phyloP scores from a whole-genome alignment of 441 rosid genomes.

The Jatropha podagrica region DNA sequence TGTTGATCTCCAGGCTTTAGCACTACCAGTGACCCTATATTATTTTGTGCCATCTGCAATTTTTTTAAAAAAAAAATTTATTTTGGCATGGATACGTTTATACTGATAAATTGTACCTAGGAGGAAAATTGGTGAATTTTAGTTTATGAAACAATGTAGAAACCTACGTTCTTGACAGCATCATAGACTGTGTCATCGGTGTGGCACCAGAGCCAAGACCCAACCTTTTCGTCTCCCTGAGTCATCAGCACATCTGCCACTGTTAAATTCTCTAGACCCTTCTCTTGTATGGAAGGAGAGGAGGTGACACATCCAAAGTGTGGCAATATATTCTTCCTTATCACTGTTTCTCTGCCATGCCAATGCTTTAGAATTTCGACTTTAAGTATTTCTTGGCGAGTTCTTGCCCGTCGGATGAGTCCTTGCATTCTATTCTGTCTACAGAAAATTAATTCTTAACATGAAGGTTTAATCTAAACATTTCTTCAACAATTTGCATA shows the following conservation, averaged over 20 bases:
- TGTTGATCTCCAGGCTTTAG: slow-evolving; percentile 70
- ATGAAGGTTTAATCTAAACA: background rate
- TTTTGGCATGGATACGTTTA: background rate
- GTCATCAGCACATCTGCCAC: slow-evolving; percentile 62
- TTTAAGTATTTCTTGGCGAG: slow-evolving; percentile 39
- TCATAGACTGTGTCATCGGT: slow-evolving; percentile 60
- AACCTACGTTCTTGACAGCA: slow-evolving; percentile 69
- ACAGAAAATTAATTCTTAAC: background rate
- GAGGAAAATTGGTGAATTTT: background rate
- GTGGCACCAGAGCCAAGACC: slow-evolving; percentile 68
- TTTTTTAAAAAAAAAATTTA: background rate
- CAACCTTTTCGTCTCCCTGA: slow-evolving; percentile 50
- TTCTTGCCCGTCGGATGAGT: slow-evolving; percentile 33
- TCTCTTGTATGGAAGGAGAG: slow-evolving; percentile 39
- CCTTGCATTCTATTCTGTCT: slow-evolving; percentile 38
- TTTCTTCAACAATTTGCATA: background rate
- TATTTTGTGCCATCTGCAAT: slow-evolving; percentile 82
- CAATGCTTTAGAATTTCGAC: slow-evolving; percentile 29
- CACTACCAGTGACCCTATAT: slow-evolving; percentile 88
- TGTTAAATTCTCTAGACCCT: slow-evolving; percentile 72
- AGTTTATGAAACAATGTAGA: background rate
- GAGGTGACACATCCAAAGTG: slow-evolving; percentile 35
- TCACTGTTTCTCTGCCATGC: slow-evolving; percentile 13
- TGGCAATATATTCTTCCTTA: slow-evolving; percentile 27
- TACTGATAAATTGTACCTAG: background rate